Evolutionary conservation across 2,329 filamentous ascomycete species (phyloP).

Genomic region (Penicillium thymicola): DNA sequence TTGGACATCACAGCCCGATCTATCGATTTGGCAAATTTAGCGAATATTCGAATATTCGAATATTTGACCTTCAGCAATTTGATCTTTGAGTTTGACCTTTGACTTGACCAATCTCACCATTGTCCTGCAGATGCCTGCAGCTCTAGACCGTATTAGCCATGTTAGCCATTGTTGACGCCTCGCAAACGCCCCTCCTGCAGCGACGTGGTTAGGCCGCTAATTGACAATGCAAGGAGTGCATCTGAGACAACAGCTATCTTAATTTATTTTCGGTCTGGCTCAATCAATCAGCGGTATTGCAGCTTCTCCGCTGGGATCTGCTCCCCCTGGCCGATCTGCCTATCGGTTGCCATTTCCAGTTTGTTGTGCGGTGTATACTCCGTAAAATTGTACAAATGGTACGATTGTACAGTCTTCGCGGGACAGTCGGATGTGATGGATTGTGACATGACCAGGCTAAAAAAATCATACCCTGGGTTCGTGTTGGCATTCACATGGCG

Average conservation of each 20-base stretch:
- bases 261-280: constrained; percentile 3
- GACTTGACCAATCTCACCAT: background rate
- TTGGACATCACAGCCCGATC: constrained; percentile 1
- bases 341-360: constrained; percentile 4
- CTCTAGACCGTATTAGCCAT: constrained; percentile 3
- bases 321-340: background rate
- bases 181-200: constrained; percentile 4
- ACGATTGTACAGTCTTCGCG: background rate
- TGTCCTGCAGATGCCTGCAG: constrained; percentile 1
- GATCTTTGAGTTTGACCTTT: background rate
- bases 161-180: constrained; percentile 13
- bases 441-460: background rate
- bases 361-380: background rate
- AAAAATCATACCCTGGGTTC: background rate
- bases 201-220: constrained; percentile 16
- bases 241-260: constrained; percentile 18
- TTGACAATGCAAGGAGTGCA: constrained; percentile 18
- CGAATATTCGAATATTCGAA: background rate
- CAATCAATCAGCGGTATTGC: constrained; percentile 9
- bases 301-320: constrained; percentile 1
- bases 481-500: background rate
- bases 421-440: constrained; percentile 1
- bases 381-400: background rate
- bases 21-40: background rate
- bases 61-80: background rate